A percentile compares a stretch with the other conserved stretches of the same genome.
phyloP scores from a whole-genome alignment of 345 rosid genomes.

The Gossypium turneri region DNA sequence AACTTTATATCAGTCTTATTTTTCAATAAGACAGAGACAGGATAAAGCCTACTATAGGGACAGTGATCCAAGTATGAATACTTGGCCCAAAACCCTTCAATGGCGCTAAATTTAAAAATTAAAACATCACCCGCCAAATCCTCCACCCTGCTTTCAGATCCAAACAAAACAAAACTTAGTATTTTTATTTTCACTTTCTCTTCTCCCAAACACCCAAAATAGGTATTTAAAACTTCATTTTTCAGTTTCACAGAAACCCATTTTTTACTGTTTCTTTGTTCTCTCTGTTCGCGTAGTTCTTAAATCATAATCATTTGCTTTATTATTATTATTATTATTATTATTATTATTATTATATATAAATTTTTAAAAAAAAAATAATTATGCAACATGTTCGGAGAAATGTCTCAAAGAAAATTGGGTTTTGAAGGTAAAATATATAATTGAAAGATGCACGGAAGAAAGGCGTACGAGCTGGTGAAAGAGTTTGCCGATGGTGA shows the following conservation, averaged over 20 bases:
- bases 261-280: background rate
- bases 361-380: too few species aligned
- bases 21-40: too few species aligned
- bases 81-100: background rate
- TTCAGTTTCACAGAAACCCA: too few species aligned
- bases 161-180: background rate
- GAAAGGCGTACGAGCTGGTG: slow-evolving; percentile 50
- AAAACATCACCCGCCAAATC: background rate
- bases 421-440: slow-evolving; percentile 8
- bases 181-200: background rate
- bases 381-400: slow-evolving; percentile 25
- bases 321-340: too few species aligned
- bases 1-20: too few species aligned
- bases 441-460: slow-evolving; percentile 44
- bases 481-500: slow-evolving; percentile 48
- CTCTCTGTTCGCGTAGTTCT: background rate
- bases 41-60: background rate
- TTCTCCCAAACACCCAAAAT: slow-evolving; percentile 6
- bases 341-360: background rate
- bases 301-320: background rate
- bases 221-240: background rate
- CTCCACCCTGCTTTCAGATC: background rate
- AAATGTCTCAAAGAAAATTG: slow-evolving; percentile 21
- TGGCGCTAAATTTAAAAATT: background rate
- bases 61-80: background rate